Conservation (phyloP, 2,329 filamentous ascomycete genomes). For the Ceratocystis cubensis region DNA sequence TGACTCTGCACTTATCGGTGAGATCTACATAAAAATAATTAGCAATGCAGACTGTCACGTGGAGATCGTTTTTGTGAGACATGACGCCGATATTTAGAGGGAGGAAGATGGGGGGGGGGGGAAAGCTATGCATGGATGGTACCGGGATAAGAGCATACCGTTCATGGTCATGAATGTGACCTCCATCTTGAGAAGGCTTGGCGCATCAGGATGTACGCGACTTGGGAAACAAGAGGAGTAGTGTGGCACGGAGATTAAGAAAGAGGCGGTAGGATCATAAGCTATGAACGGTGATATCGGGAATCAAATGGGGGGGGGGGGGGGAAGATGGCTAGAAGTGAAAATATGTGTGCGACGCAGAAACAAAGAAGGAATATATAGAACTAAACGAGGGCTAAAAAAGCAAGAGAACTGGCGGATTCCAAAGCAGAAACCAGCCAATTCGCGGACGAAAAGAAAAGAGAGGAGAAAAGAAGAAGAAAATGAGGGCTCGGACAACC, state of each 20-base stretch:
- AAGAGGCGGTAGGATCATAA: slow-evolving; percentile 4
- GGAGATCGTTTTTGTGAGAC: not conserved
- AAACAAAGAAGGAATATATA: not conserved
- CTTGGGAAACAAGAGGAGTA: not conserved
- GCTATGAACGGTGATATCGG: slow-evolving; percentile 3
- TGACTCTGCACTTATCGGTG: slow-evolving; percentile 59
- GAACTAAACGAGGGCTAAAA: not conserved
- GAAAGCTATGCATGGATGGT: not conserved
- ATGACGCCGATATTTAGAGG: not conserved
- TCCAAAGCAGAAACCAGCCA: not conserved
- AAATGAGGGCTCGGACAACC: slow-evolving; percentile 5
- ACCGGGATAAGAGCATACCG: slow-evolving; percentile 35
- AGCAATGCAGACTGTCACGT: not conserved
- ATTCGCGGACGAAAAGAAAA: not conserved
- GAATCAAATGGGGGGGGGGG: not conserved
- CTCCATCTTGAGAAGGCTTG: slow-evolving; percentile 44
- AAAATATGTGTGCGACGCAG: not conserved
- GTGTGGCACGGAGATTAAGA: slow-evolving; percentile 9
- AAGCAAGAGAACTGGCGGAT: not conserved
- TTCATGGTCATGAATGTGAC: slow-evolving; percentile 88
- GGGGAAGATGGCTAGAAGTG: not conserved
- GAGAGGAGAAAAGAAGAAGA: slow-evolving; percentile 4
- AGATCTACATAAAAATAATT: slow-evolving; percentile 42
- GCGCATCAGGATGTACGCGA: slow-evolving; percentile 3
- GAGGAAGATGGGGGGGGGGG: not conserved